Base-by-base conservation (phyloP, 352 stramenopile genomes). In the Phytophthora sansomeana region DNA sequence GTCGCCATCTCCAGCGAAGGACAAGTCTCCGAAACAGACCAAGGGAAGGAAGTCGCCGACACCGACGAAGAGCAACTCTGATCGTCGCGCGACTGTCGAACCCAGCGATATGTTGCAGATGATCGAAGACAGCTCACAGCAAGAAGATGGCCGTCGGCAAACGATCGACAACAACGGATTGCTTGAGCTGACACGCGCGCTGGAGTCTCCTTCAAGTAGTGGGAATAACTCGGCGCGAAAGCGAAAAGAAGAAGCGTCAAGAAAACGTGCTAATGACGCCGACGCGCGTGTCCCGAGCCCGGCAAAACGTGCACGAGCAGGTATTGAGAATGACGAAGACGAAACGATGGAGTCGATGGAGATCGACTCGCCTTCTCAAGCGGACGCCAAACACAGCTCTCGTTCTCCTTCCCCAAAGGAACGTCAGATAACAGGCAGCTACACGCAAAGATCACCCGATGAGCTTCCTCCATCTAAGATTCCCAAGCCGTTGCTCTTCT, bases 161-260 rank as follows among this genome's bases (percentile, higher is more conserved):
- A 91, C 85, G 0, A 87, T 93, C 48, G 77, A 86, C 10, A 69
- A 83, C 9, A 72, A 72, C n/a, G 81, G 75, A 21, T 61, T 90
- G 17, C 48, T 74, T 9, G 77, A 84, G 33, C 51, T 90, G 29
- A 65, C 72, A 13, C 56, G 54, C n/a, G 67, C 57, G n/a, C 36
- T 78, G 10, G 62, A 49, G 9, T 50, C 44, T 32, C 16, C 32
- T 47, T 58, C 46, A 26, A 17, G n/a, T 63, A 55, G 19, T 38
- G 30, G 43, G 19, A 44, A 64, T 36, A 33, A 61, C 13, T 32
- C 44, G 39, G 21, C 41, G 29, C 30, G 33, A 14, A 51, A 67
- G 21, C 36, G 21, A n/a, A 14, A 8, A 50, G 24, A 66, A 35
- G 47, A 67, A 33, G n/a, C 6, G 14, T 69, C 61, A 32, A 70